phyloP scores from a whole-genome alignment of 768 basidiomycete species.

The Tylopilus intermedius region DNA sequence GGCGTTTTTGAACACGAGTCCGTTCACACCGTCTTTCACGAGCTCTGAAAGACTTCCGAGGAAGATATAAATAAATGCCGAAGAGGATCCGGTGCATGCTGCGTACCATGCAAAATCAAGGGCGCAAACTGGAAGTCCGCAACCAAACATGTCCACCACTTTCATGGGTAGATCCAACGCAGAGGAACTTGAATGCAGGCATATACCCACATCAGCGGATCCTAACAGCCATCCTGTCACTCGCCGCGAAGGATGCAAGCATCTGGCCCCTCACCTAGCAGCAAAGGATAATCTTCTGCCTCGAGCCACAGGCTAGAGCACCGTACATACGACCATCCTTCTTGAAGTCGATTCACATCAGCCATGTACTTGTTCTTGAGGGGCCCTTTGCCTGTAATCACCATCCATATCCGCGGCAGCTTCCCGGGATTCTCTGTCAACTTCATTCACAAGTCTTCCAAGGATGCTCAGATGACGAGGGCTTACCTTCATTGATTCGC shows the following conservation, averaged over 20 bases:
- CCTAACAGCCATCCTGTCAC: slow-evolving; percentile 40
- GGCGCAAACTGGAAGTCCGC: slow-evolving; percentile 89
- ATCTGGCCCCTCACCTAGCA: slow-evolving; percentile 56
- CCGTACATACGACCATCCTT: slow-evolving; percentile 68
- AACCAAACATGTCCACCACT: slow-evolving; percentile 99
- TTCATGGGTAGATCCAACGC: slow-evolving; percentile 97
- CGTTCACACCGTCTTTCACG: slow-evolving; percentile 80
- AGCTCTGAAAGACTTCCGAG: slow-evolving; percentile 71
- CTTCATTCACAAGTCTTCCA: background rate
- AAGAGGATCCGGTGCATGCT: background rate
- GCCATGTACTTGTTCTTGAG: slow-evolving; percentile 69
- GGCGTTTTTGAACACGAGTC: slow-evolving; percentile 68
- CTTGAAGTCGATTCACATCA: slow-evolving; percentile 53
- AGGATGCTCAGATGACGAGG: background rate
- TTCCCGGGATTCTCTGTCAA: slow-evolving; percentile 17
- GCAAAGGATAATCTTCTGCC: slow-evolving; percentile 80
- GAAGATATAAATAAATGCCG: background rate
- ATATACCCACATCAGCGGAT: slow-evolving; percentile 88
- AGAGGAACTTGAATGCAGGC: slow-evolving; percentile 86
- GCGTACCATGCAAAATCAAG: slow-evolving; percentile 80
- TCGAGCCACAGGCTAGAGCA: slow-evolving; percentile 86
- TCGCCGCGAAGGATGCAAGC: background rate
- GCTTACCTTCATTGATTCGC: slow-evolving; percentile 22
- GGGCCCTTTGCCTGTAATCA: slow-evolving; percentile 91
- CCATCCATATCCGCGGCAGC: slow-evolving; percentile 74